Evolutionary conservation across 2,329 filamentous ascomycete species (phyloP).

Genomic region (Aureobasidium subglaciale): DNA sequence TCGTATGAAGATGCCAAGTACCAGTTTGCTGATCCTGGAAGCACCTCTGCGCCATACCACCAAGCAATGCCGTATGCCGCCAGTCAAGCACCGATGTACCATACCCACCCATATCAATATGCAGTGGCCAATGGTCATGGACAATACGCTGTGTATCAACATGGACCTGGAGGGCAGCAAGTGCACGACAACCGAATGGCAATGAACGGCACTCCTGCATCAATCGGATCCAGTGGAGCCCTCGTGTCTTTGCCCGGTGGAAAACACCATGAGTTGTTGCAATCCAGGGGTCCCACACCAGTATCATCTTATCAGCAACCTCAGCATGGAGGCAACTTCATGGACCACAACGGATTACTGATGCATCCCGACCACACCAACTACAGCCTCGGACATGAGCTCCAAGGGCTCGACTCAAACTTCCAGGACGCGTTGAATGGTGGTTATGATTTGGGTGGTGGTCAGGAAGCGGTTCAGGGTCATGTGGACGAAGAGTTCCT

Average conservation of each 20-base stretch:
- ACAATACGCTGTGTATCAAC: constrained; percentile 26
- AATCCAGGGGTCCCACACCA: constrained; percentile 24
- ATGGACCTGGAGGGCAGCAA: constrained; percentile 3
- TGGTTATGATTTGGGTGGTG: background rate
- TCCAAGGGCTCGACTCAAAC: background rate
- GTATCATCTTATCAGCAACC: constrained; percentile 23
- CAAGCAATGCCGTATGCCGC: constrained; percentile 39
- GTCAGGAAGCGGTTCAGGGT: background rate
- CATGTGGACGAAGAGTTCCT: background rate
- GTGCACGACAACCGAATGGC: constrained; percentile 32
- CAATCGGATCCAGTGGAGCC: background rate
- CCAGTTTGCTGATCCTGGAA: constrained; percentile 20
- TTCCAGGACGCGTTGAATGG: constrained; percentile 6
- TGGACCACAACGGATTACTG: constrained; percentile 5
- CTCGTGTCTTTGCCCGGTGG: constrained; percentile 35
- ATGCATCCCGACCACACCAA: constrained; percentile 9
- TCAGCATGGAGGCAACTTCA: constrained; percentile 11
- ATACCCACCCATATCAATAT: constrained; percentile 39
- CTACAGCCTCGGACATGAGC: constrained; percentile 1
- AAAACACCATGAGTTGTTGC: constrained; percentile 32
- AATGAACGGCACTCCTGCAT: constrained; percentile 34
- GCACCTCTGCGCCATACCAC: background rate
- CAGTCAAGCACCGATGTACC: constrained; percentile 36
- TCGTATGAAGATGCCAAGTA: constrained; percentile 20
- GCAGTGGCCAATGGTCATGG: constrained; percentile 43